These are phyloP conservation scores for Pythium rhizo-oryzae DNA, from an alignment of 352 stramenopile genomes.

Conservation along the genomic window DNA sequence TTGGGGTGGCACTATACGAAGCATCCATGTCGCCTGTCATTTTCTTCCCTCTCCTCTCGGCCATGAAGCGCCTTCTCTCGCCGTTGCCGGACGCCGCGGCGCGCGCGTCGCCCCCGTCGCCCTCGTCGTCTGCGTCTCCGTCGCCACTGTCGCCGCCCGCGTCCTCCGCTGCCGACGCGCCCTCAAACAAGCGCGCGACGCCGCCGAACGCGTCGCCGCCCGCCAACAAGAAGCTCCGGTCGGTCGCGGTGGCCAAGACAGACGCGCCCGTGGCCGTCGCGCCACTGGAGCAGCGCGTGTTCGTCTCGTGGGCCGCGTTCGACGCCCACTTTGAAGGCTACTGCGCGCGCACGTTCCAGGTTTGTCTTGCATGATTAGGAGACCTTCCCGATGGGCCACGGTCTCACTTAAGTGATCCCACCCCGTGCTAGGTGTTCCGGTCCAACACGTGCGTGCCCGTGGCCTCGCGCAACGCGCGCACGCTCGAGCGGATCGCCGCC, in stretches of 20 bases:
- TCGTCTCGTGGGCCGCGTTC: constrained; percentile 10
- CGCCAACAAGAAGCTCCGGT: constrained; percentile 3
- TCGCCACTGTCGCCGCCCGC: background rate
- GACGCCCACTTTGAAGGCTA: constrained; percentile 12
- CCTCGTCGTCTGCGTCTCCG: no score
- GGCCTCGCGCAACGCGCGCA: background rate
- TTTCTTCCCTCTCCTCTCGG: background rate
- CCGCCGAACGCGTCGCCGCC: background rate
- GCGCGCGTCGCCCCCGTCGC: background rate
- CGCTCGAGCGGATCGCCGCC: background rate
- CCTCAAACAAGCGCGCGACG: no score
- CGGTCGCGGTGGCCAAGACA: background rate
- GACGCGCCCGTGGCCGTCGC: constrained; percentile 9
- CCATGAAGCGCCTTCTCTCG: background rate
- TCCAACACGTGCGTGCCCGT: constrained; percentile 3
- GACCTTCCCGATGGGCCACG: no score
- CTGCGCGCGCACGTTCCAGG: constrained; percentile 16
- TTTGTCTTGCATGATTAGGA: no score
- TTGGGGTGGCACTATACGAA: background rate
- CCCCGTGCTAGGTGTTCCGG: constrained; percentile 3
- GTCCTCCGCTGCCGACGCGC: background rate
- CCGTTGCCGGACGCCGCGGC: background rate
- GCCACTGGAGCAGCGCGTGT: constrained; percentile 11
- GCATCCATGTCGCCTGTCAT: background rate
- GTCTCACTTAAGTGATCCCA: constrained; percentile 1